These are phyloP conservation scores for Albifimbria verrucaria DNA, from an alignment of 2,329 filamentous ascomycete species.

Conservation along the genomic window DNA sequence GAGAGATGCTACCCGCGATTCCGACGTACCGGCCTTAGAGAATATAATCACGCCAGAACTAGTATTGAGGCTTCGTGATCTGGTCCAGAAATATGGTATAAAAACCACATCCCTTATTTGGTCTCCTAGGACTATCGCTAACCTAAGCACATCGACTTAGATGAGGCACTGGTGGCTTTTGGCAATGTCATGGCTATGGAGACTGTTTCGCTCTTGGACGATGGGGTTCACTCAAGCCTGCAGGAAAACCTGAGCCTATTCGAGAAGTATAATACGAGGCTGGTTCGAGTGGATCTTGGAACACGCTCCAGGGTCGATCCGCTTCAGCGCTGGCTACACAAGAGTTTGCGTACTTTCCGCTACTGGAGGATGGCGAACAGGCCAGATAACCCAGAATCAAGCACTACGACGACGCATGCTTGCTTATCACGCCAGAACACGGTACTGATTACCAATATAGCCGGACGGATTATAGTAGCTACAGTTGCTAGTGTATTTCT, in stretches of 20 bases:
- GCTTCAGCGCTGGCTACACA: slow-evolving; percentile 12
- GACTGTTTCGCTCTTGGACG: slow-evolving; percentile 16
- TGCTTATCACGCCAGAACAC: background rate
- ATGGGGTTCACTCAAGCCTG: slow-evolving; percentile 11
- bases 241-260: slow-evolving; percentile 21
- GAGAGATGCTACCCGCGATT: slow-evolving; percentile 19
- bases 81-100: slow-evolving; percentile 17
- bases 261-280: slow-evolving; percentile 29
- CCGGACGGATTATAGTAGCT: background rate
- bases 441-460: background rate
- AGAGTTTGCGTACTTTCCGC: slow-evolving; percentile 10
- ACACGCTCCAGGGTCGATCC: slow-evolving; percentile 14
- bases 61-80: slow-evolving; percentile 8
- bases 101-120: background rate
- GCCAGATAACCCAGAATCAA: background rate
- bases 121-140: background rate
- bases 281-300: slow-evolving; percentile 27
- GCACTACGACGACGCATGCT: background rate
- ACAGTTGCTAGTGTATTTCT: background rate
- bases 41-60: background rate
- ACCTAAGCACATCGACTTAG: slow-evolving; percentile 6
- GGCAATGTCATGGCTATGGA: slow-evolving; percentile 22
- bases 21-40: slow-evolving; percentile 3
- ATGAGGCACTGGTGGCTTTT: slow-evolving; percentile 18
- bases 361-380: slow-evolving; percentile 9